Percentiles rank a stretch among this genome's conserved stretches.
Evolutionary conservation across 2,329 filamentous ascomycete genomes (phyloP).

Genomic region (Pseudogymnoascus sp.): DNA sequence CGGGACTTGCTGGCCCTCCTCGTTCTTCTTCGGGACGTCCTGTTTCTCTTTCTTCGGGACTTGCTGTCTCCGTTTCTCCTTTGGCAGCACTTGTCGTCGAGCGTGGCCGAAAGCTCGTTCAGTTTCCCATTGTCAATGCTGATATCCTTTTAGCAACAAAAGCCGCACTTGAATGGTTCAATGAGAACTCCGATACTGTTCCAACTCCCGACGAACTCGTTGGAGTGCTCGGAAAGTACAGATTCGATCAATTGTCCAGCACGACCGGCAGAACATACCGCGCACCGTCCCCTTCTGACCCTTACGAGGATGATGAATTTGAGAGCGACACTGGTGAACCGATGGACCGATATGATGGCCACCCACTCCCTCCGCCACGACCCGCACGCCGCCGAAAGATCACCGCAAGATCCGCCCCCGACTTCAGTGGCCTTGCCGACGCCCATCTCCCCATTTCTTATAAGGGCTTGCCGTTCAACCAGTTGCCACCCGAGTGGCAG

Average conservation of each 20-base stretch:
- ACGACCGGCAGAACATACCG: background rate
- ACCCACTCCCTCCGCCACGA: background rate
- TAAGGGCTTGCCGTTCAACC: background rate
- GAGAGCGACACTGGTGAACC: background rate
- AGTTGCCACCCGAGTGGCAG: background rate
- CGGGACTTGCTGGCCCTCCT: background rate
- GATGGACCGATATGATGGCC: background rate
- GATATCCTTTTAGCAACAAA: background rate
- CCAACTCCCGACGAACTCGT: background rate
- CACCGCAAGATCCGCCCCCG: background rate
- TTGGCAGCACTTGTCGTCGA: background rate
- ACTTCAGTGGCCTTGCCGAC: background rate
- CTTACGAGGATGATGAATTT: background rate
- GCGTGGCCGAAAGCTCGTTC: background rate
- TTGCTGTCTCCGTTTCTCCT: background rate
- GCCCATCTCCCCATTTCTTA: background rate
- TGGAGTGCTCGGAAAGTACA: background rate
- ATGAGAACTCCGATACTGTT: background rate
- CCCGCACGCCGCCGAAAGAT: background rate
- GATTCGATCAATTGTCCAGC: background rate
- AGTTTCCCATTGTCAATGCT: background rate
- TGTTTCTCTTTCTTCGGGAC: background rate
- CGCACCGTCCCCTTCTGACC: background rate
- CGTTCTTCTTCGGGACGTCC: background rate
- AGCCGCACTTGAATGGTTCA: background rate